These are phyloP conservation scores for Lipomyces japonicus DNA, from an alignment of 805 yeast species.

Conservation along the genomic window DNA sequence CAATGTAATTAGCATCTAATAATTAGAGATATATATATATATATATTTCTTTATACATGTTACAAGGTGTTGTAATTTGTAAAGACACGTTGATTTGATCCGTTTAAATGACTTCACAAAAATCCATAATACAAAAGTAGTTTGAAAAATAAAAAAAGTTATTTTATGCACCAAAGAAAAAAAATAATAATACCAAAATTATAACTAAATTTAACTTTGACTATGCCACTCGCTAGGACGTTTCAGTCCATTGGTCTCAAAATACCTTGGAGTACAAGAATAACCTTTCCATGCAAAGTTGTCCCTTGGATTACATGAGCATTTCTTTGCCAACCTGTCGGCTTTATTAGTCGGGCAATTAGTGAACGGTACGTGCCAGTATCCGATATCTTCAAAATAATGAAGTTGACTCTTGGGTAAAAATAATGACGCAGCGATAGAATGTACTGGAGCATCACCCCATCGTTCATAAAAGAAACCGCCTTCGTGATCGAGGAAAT, in stretches of 20 bases:
- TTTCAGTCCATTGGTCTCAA: constrained; percentile 31
- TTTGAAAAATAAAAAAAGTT: too few species aligned
- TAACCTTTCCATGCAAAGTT: constrained; percentile 43
- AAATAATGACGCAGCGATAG: constrained; percentile 58
- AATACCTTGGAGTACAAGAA: constrained; percentile 40
- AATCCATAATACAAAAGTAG: too few species aligned
- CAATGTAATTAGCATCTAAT: too few species aligned
- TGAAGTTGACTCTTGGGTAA: constrained; percentile 52
- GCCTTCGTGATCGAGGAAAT: constrained; percentile 55
- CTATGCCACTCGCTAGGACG: constrained; percentile 28
- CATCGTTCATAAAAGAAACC: constrained; percentile 73
- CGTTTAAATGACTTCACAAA: background rate
- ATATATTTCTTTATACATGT: too few species aligned
- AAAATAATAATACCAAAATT: background rate
- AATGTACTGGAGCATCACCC: constrained; percentile 77
- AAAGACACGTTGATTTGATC: background rate
- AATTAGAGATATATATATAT: too few species aligned
- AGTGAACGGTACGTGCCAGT: constrained; percentile 55
- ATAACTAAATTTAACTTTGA: constrained; percentile 16
- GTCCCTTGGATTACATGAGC: constrained; percentile 49
- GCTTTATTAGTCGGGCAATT: constrained; percentile 52
- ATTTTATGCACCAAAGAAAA: background rate
- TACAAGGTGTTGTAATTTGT: background rate
- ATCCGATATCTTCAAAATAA: constrained; percentile 58
- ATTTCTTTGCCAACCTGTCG: constrained; percentile 55